Evolutionary conservation across 148 eudicot genomes (phyloP), one percentile per base, ranked within the genome.

Genomic region (Dysphania ambrosioides): DNA sequence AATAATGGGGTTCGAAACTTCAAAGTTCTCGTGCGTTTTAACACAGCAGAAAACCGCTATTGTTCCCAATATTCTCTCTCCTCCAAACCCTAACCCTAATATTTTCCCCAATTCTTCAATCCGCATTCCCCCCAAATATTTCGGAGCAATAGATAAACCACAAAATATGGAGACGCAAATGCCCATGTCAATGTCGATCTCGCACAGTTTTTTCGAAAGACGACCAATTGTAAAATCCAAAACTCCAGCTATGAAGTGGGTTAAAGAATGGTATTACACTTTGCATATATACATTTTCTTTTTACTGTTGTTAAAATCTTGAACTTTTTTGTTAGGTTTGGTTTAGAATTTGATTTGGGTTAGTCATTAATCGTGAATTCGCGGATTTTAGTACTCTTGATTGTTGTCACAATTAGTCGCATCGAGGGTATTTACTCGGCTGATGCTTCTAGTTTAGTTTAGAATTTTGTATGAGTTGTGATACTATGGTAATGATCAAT

Each of bases 171-270:
- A 91, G 84, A 82, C 77, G 71, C 90, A 87, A 44, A 66, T 47
- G 53, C 16, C 53, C 19, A 36, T 47, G 53, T 47, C 53, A 19
- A 36, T 36, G 40, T 2, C 40, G 40, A 36, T 79, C 71, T 47
- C 78, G 64, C 77, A 88, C 74, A 84, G 77, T 77, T 75, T 88
- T 27, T 94, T 86, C 66, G 97, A 88, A 53, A 86, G 96, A 53
- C 95, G 96, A 10, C 90, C 93, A n/a, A 81, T 90, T 66, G 32
- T 80, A 35, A 88, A 81, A 82, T 91, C 96, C 75, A 90, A 84
- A 81, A 35, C 93, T 47, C 95, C 93, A 26, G 88, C 97, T 77
- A 86, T 86, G 40, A 90, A 85, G 66, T 94, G 98, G 98, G 83
- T 91, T 77, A 86, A 83, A 66, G 88, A 88, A 79, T 91, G 98